Base-by-base conservation (phyloP, 306 rosid genomes). In the Vigna unguiculata region DNA sequence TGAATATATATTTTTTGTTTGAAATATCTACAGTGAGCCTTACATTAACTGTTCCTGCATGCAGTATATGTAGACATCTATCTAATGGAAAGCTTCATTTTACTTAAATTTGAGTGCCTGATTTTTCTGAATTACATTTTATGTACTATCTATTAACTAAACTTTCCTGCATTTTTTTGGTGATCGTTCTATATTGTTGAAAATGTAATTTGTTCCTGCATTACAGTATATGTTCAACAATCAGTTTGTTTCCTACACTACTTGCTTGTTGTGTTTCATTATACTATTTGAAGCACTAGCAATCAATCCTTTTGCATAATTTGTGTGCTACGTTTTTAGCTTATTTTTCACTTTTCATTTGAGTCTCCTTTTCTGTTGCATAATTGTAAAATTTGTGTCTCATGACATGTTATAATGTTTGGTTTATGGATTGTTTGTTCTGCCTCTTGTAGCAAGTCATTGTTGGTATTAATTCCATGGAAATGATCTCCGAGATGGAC, bases 391-490 rank as follows among this genome's bases (percentile, higher is more conserved):
- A 71, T 51, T 41, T 20, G 47, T 54, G 28, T 80, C 68, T 63
- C 40, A 58, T 76, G 32, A 71, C 55, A 34, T 60, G 43, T 24
- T 30, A 57, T 75, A 24, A 40, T 24, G 60, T 49, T 48, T 43
- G 64, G 52, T 72, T 64, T 47, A 36, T 55, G 78, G 62, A 66
- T 84, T 74, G 58, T 77, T 40, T 66, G 46, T 68, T 67, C 20
- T 41, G 59, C 71, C 16, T 70, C 54, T 72, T 82, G 91, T 91
- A 95, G 99, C 99, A 95, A 95, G 92, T 89, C 60, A 88, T 95
- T 87, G 87, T 95, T 76, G 99, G 99, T 73, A 78, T 95, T 78
- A 95, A 92, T 81, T 75, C 99, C 68, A 86, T 67, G 91, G 97
- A 90, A 83, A 92, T 95, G 96, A 82, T 95, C 66, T 74, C 60